Base-by-base conservation (phyloP, 495 filamentous ascomycete species). In the Pseudevernia furfuracea region DNA sequence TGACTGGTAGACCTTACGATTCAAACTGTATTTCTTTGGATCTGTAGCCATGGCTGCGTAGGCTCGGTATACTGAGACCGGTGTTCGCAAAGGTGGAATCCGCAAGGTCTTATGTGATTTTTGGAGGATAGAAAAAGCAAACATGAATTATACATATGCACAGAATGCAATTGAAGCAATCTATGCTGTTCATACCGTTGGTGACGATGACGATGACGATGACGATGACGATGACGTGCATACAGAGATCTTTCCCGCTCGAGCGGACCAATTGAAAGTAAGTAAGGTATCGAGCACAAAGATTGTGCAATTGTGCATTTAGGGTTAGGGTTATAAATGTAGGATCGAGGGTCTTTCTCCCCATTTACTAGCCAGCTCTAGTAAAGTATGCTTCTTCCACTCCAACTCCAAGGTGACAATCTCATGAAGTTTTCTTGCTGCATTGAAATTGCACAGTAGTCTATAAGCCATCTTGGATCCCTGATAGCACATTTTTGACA, bases 21-120 rank as follows among this genome's bases (percentile, higher is more conserved):
- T 92, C 71, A 96, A 84, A 78, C 90, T 92, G 78, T 96, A 97
- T 64, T 82, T 92, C 68, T 84, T 85, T 38, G 84, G 80, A 68
- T 96, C 84, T 25, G 92, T 79, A 6, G 81, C 71, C 89, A 95
- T 96, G 71, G 83, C 81, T 73, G 77, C 75, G 74, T 65, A 59
- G 63, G 21, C 21, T 34, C 58, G 52, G 34, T 44, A 61, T 9
- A 53, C 23, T n/a, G 39, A 58, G 34, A 25, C 14, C 48, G 28
- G n/a, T 21, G 32, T 14, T 60, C 32, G 2, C 15, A 23, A 37
- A 58, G 28, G 53, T 58, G 39, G 19, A 58, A 37, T 9, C 4
- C n/a, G 1, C 4, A 58, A 52, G 19, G n/a, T 39, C 49, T 44
- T n/a, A 7, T 32, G 23, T 44, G 38, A 10, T 34, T 11, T 38